Percentiles rank a stretch among this genome's conserved stretches.
Conservation (phyloP, 2,329 filamentous ascomycete species). For the Alternaria brassicicola region DNA sequence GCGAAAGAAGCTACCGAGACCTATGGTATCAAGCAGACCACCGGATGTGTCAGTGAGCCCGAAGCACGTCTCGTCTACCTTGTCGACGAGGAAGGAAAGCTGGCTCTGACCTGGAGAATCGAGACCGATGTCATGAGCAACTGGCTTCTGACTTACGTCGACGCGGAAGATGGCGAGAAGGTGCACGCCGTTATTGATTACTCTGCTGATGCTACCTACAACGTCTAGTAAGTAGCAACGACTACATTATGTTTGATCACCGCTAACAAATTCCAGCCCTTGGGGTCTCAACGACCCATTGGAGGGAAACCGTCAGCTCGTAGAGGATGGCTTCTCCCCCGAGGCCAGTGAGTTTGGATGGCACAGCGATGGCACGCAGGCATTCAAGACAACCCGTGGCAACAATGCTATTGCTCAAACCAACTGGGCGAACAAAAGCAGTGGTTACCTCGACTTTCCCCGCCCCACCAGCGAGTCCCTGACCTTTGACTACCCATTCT, state of each 20-base stretch:
- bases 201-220: slow-evolving; percentile 61
- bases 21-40: slow-evolving; percentile 56
- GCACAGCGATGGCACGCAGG: slow-evolving; percentile 56
- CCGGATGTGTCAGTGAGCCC: slow-evolving; percentile 59
- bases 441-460: slow-evolving; percentile 56
- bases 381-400: slow-evolving; percentile 61
- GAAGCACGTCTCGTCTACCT: slow-evolving; percentile 64
- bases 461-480: slow-evolving; percentile 54
- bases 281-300: slow-evolving; percentile 63
- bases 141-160: slow-evolving; percentile 66
- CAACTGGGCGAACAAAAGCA: slow-evolving; percentile 53
- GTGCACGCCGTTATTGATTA: slow-evolving; percentile 64
- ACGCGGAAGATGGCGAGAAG: slow-evolving; percentile 55
- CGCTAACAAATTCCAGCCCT: slow-evolving; percentile 24
- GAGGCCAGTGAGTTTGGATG: slow-evolving; percentile 60
- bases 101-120: slow-evolving; percentile 63
- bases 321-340: slow-evolving; percentile 58
- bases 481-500: slow-evolving; percentile 52
- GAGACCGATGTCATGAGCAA: slow-evolving; percentile 64
- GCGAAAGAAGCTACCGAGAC: slow-evolving; percentile 45
- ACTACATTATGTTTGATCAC: not conserved
- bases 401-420: slow-evolving; percentile 65
- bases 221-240: slow-evolving; percentile 56
- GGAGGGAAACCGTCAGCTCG: slow-evolving; percentile 53
- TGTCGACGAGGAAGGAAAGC: slow-evolving; percentile 54